phyloP scores from a whole-genome alignment of 768 basidiomycete genomes.

The Dentipellis fragilis region DNA sequence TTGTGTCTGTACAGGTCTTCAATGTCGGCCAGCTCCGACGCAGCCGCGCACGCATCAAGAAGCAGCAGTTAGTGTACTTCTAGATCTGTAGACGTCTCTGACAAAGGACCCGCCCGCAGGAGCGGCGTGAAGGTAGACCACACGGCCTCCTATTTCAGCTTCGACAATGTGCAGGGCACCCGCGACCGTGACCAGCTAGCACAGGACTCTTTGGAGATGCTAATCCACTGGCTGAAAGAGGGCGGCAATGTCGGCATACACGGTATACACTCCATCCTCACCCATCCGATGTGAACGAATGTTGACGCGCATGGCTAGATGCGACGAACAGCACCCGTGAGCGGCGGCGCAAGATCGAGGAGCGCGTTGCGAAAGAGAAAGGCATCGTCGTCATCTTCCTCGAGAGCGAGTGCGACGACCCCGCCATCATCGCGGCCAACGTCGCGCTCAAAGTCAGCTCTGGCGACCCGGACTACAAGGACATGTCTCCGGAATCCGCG shows the following conservation, averaged over 20 bases:
- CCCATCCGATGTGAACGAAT: not conserved
- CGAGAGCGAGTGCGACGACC: slow-evolving; percentile 92
- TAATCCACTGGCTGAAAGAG: slow-evolving; percentile 90
- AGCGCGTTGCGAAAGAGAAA: slow-evolving; percentile 77
- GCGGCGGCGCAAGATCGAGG: slow-evolving; percentile 75
- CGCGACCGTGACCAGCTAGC: slow-evolving; percentile 74
- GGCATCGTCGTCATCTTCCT: slow-evolving; percentile 87
- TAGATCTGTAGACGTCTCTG: not conserved
- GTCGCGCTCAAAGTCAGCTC: slow-evolving; percentile 92
- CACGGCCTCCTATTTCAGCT: slow-evolving; percentile 82
- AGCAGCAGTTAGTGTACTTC: slow-evolving; percentile 45
- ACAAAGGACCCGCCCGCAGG: slow-evolving; percentile 24
- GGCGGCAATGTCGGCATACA: slow-evolving; percentile 98
- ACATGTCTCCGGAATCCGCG: slow-evolving; percentile 75
- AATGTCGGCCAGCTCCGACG: slow-evolving; percentile 94
- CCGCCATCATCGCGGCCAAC: slow-evolving; percentile 88
- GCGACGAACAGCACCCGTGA: slow-evolving; percentile 86
- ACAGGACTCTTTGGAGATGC: slow-evolving; percentile 85
- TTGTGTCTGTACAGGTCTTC: slow-evolving; percentile 57
- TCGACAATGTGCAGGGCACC: slow-evolving; percentile 71
- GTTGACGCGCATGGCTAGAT: slow-evolving; percentile 38
- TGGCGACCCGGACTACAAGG: slow-evolving; percentile 96
- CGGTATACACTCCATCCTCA: slow-evolving; percentile 36
- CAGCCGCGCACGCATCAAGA: slow-evolving; percentile 72
- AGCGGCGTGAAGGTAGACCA: slow-evolving; percentile 87